Base-by-base conservation (phyloP, 441 rosid genomes). In the Isatis lusitanica region DNA sequence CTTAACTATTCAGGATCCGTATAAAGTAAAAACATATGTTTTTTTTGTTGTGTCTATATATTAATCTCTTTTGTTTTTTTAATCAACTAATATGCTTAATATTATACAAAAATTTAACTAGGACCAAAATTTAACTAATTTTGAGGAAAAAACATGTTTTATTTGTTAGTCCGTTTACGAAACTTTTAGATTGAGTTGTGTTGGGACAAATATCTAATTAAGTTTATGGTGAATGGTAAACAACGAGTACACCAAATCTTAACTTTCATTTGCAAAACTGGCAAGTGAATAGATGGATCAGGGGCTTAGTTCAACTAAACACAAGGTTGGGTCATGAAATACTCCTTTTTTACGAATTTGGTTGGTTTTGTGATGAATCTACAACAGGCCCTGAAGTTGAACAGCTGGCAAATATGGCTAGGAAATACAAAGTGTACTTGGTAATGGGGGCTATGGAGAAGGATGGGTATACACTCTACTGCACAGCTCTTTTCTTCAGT, bases 361-460 rank as follows among this genome's bases (percentile, higher is more conserved):
- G 21, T 59, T 66, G 38, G 15, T 30, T 13, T 42, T 62, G 48
- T 43, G 7, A 73, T 55, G 48, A 64, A 35, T 44, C n/a, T 30
- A 4, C 6, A 87, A 3, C 6, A 91, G 97, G 98, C 38, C 93
- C 93, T 67, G 93, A 90, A 70, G 87, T 86, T 11, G 96, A 84
- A 9, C 67, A 83, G 8, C 81, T 94, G 76, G 98, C 94, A 11
- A 83, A 90, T 9, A 64, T 90, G 79, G 97, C 94, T 9, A 88
- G 91, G 40, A 87, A 85, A 65, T 77, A 90, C 72, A 84, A 84
- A 80, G 93, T 88, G 13, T 85, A 83, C 61, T 68, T 91, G 68
- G 92, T 94, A 30, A 85, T 91, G 95, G 95, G 92, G 15, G 96
- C 87, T 42, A 88, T 91, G 16, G 98, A 94, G 82, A 90, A 90